Evolutionary conservation across 2,329 filamentous ascomycete species (phyloP).

Genomic region (Geosmithia putterillii): DNA sequence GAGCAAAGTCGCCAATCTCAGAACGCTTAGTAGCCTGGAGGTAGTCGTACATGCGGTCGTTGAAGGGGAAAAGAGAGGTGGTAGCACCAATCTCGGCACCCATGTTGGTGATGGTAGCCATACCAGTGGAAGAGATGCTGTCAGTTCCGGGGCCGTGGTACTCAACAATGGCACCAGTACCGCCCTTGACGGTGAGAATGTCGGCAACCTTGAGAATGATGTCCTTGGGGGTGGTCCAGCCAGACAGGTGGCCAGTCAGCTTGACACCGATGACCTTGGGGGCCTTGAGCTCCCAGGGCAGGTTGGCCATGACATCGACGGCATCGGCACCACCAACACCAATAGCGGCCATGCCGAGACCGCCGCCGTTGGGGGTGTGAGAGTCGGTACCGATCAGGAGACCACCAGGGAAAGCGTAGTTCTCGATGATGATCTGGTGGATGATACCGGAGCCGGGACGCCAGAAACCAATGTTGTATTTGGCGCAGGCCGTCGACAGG

Average conservation of each 20-base stretch:
- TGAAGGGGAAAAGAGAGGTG: slow-evolving; percentile 94
- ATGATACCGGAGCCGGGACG: slow-evolving; percentile 97
- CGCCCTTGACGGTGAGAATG: slow-evolving; percentile 94
- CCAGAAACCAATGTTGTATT: slow-evolving; percentile 99
- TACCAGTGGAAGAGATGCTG: slow-evolving; percentile 68
- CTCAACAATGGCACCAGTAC: slow-evolving; percentile 82
- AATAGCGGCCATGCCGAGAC: slow-evolving; percentile 66
- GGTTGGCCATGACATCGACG: slow-evolving; percentile 94
- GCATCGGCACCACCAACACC: slow-evolving; percentile 97
- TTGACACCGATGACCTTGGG: slow-evolving; percentile 95
- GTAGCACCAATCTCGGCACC: slow-evolving; percentile 55
- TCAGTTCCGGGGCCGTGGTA: slow-evolving; percentile 65
- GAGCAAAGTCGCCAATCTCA: slow-evolving; percentile 82
- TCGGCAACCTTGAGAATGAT: slow-evolving; percentile 96
- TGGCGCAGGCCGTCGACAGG: slow-evolving; percentile 82
- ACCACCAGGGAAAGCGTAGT: slow-evolving; percentile 98
- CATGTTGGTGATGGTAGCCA: slow-evolving; percentile 72
- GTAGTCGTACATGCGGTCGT: slow-evolving; percentile 96
- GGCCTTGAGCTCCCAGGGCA: slow-evolving; percentile 97
- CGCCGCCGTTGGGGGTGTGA: slow-evolving; percentile 90
- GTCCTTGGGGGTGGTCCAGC: slow-evolving; percentile 92
- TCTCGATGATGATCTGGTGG: slow-evolving; percentile 96
- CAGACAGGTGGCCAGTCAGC: slow-evolving; percentile 77
- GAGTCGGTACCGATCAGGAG: slow-evolving; percentile 96
- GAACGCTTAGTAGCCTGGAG: slow-evolving; percentile 80